Base-by-base conservation (phyloP, 495 filamentous ascomycete species). In the Massariosphaeria phaeospora region DNA sequence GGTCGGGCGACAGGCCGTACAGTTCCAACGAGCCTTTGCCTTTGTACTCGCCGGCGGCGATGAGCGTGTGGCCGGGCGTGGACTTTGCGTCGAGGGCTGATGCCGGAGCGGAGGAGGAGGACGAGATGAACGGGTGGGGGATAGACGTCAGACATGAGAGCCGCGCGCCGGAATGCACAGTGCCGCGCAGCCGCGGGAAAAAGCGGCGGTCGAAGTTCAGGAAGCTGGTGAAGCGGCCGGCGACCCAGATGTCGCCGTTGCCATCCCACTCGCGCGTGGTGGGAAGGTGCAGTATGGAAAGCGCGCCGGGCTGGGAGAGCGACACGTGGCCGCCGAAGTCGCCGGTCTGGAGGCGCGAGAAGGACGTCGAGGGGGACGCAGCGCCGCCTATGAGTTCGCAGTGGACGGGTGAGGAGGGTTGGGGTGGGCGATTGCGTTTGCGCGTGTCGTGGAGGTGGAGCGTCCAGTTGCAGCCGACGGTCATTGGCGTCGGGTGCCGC, bases 41-140 rank as follows among this genome's bases (percentile, higher is more conserved):
- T 53, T 94, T 94, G 70, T 97, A 97, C 66, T 95, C 89, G n/a
- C 90, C 91, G 52, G 85, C 87, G 15, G 90, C 89, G 29, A 91
- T 80, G 34, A 97, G 70, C 4, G 80, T 85, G 46, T 81, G 74
- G 2, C 78, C 76, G 8, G 71, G 72, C 6, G 61, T 55, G 29
- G 36, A 69, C 58, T 83, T 83, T 33, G 75, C 73, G 40, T 70
- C 72, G 12, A 63, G 66, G 1, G 83, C 67, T 48, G 78, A 72
- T 23, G 78, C 74, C 49, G 82, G 41, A 29, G 77, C 69, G 53
- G 80, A 65, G 69, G 74, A 65, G 63, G 76, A 75, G 50, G 71
- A 66, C 2, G 75, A 72, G 0, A 79, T 71, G 58, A 83, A 83
- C 2, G 85, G 83, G 65, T 79, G 83, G 9, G 86, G 86, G 21